These are phyloP conservation scores for Melampsora larici-populina DNA, from an alignment of 1,284 basidiomycete species.

Conservation along the genomic window DNA sequence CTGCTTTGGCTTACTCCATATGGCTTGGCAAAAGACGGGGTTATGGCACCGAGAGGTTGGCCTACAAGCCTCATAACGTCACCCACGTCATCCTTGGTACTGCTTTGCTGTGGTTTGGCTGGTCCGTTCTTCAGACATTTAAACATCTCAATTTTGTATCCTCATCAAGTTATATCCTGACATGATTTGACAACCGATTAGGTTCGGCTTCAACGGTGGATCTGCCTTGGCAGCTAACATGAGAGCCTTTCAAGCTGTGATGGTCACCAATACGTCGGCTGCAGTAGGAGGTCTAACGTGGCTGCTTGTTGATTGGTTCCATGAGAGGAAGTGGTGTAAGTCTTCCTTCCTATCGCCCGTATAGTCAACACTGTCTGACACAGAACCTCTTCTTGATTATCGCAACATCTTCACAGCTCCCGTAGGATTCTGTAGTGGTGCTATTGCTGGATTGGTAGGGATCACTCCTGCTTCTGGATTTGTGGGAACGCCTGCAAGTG, in stretches of 20 bases:
- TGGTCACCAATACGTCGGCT: conserved; percentile 55
- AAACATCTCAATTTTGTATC: neutral
- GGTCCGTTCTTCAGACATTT: conserved; percentile 41
- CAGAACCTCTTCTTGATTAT: conserved; percentile 70
- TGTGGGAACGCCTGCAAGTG: conserved; percentile 78
- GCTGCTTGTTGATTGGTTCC: conserved; percentile 53
- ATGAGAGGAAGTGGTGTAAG: conserved; percentile 49
- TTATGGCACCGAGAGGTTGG: conserved; percentile 55
- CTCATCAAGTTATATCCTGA: neutral
- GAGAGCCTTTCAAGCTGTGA: conserved; percentile 55
- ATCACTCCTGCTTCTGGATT: conserved; percentile 89
- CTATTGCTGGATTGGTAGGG: conserved; percentile 71
- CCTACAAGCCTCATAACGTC: conserved; percentile 56
- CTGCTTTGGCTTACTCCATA: conserved; percentile 50
- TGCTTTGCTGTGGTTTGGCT: conserved; percentile 55
- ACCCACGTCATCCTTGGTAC: conserved; percentile 55
- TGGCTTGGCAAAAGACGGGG: conserved; percentile 56
- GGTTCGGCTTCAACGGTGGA: conserved; percentile 53
- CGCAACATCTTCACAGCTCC: neutral
- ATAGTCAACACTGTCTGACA: conserved; percentile 54
- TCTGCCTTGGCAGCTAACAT: conserved; percentile 55
- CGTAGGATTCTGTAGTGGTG: conserved; percentile 94
- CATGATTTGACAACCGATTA: conserved; percentile 23
- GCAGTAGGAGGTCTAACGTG: conserved; percentile 55
- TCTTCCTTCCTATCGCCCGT: neutral